Evolutionary conservation across 2,329 filamentous ascomycete species (phyloP).

Genomic region (Achaetomium macrosporum): DNA sequence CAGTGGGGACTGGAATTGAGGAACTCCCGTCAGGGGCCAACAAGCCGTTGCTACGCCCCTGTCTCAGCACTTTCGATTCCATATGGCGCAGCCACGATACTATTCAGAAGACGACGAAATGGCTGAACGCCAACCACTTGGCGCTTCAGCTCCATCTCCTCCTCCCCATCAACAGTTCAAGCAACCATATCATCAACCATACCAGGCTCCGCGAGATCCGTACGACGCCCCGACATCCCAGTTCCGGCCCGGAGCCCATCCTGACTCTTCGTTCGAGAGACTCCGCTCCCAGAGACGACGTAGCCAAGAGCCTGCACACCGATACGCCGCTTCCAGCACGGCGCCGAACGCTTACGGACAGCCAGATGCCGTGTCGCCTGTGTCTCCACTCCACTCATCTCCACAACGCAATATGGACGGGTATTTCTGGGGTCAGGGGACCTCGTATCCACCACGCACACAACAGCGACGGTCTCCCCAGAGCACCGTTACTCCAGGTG

Average conservation of each 20-base stretch:
- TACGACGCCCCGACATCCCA: constrained; percentile 17
- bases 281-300: constrained; percentile 32
- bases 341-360: constrained; percentile 22
- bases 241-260: constrained; percentile 28
- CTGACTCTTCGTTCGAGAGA: constrained; percentile 34
- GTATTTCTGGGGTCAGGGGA: constrained; percentile 23
- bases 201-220: constrained; percentile 19
- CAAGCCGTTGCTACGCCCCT: constrained; percentile 7
- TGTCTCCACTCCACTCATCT: constrained; percentile 27
- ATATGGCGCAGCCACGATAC: constrained; percentile 22
- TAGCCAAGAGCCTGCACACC: constrained; percentile 25
- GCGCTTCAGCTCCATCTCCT: constrained; percentile 2
- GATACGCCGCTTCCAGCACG: constrained; percentile 23
- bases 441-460: constrained; percentile 24
- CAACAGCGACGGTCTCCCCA: constrained; percentile 25
- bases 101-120: constrained; percentile 21
- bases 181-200: constrained; percentile 10
- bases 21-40: background rate
- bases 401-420: constrained; percentile 21
- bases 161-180: constrained; percentile 12
- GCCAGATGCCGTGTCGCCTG: constrained; percentile 23
- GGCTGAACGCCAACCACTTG: constrained; percentile 22
- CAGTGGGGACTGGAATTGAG: background rate
- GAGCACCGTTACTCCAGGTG: constrained; percentile 51
- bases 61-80: constrained; percentile 4